These are phyloP conservation scores for Basidiobolus meristosporus DNA, from an alignment of 371 early-diverging fungal species.

Conservation along the genomic window DNA sequence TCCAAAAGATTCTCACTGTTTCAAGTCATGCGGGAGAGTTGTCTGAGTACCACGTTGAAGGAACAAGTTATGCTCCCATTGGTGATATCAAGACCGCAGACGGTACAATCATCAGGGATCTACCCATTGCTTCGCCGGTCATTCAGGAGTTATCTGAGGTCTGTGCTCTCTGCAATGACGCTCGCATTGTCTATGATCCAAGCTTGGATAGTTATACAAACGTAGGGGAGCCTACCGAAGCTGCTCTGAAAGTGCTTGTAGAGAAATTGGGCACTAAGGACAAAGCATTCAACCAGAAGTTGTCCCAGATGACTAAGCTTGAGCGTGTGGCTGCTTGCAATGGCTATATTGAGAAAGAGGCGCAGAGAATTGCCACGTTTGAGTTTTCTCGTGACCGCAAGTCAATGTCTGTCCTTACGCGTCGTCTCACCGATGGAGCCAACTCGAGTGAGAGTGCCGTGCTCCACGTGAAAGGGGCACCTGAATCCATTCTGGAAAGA, in stretches of 20 bases:
- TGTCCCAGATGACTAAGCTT: conserved; percentile 19
- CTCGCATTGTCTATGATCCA: conserved; percentile 62
- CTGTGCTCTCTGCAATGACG: conserved; percentile 84
- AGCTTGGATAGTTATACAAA: conserved; percentile 14
- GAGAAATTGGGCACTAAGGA: conserved; percentile 80
- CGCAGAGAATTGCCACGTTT: conserved; percentile 37
- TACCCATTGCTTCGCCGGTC: background rate
- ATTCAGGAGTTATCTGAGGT: conserved; percentile 18
- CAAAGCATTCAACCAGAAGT: conserved; percentile 28
- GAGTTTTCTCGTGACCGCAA: conserved; percentile 94
- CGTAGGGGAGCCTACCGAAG: conserved; percentile 97
- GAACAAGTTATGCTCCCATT: conserved; percentile 68
- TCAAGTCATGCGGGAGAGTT: conserved; percentile 21
- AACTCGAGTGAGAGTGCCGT: conserved; percentile 8
- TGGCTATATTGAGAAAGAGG: conserved; percentile 3
- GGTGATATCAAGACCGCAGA: conserved; percentile 40
- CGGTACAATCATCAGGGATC: no score
- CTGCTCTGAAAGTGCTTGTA: conserved; percentile 86
- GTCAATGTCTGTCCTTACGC: conserved; percentile 77
- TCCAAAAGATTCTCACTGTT: conserved; percentile 34
- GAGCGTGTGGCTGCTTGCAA: conserved; percentile 30
- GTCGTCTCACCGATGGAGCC: conserved; percentile 3
- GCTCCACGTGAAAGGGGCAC: conserved; percentile 83
- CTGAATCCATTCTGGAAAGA: conserved; percentile 80
- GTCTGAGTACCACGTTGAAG: conserved; percentile 52